Evolutionary conservation across 495 filamentous ascomycete genomes (phyloP).

Genomic region (Xylaria intraflava): DNA sequence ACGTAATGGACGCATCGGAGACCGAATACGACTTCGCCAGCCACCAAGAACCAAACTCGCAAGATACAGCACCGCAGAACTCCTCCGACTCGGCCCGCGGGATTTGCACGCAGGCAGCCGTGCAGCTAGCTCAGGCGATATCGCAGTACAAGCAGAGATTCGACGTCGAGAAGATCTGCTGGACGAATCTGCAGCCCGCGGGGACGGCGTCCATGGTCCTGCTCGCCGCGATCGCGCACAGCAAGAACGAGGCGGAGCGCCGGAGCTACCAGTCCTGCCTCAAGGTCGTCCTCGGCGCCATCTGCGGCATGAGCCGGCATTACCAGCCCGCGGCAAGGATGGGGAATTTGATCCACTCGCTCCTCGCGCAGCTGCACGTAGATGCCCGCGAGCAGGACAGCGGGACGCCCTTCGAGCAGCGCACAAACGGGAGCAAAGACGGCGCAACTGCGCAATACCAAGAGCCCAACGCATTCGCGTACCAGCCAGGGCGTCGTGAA

Average conservation of each 20-base stretch:
- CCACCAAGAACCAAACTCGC: background rate
- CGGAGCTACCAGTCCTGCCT: constrained; percentile 30
- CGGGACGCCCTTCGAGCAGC: background rate
- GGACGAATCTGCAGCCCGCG: constrained; percentile 45
- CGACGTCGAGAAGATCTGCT: constrained; percentile 38
- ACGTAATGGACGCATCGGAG: background rate
- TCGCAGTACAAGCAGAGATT: constrained; percentile 47
- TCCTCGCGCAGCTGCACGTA: constrained; percentile 27
- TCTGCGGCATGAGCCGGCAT: constrained; percentile 38
- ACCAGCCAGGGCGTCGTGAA: background rate
- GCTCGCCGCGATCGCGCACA: constrained; percentile 42
- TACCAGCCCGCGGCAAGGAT: constrained; percentile 34
- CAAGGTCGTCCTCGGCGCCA: constrained; percentile 31
- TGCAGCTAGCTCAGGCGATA: constrained; percentile 44
- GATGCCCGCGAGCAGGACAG: background rate
- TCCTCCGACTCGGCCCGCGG: constrained; percentile 37
- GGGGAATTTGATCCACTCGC: constrained; percentile 29
- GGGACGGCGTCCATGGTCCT: constrained; percentile 47
- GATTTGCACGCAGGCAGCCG: constrained; percentile 48
- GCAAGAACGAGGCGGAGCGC: constrained; percentile 27
- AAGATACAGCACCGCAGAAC: background rate
- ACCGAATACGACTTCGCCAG: background rate
- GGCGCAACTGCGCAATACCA: background rate
- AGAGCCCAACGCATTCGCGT: background rate
- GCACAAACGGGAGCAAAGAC: background rate